These are phyloP conservation scores for Dendrocalamus sinicus DNA, from an alignment of 176 grass and related monocot genomes.

Conservation along the genomic window DNA sequence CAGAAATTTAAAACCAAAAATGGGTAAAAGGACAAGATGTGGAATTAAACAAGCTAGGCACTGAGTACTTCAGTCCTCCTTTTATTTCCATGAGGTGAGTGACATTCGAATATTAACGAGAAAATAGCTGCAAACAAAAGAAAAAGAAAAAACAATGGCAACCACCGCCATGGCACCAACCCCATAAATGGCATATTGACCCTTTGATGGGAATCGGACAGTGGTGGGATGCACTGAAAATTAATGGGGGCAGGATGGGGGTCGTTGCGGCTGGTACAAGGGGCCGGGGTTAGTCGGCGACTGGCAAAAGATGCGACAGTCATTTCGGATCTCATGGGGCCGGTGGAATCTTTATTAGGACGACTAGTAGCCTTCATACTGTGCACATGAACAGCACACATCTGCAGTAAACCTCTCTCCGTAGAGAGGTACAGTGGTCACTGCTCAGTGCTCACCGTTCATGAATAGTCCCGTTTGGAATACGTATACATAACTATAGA, in stretches of 20 bases:
- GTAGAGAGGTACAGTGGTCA: background rate
- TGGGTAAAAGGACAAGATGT: background rate
- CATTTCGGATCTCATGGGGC: background rate
- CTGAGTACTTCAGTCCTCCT: background rate
- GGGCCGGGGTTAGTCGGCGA: background rate
- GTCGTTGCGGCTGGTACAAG: background rate
- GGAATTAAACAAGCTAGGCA: background rate
- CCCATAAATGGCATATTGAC: slow-evolving; percentile 20
- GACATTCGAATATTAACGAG: background rate
- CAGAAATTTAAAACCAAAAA: background rate
- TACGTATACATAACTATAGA: too few relatives aligned
- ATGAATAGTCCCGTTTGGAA: too few relatives aligned
- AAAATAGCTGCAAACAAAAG: background rate
- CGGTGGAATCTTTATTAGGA: background rate
- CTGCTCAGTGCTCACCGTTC: too few relatives aligned
- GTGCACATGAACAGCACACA: too few relatives aligned
- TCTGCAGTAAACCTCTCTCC: background rate
- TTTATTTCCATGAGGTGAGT: background rate
- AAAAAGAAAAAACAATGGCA: background rate
- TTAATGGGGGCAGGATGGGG: background rate
- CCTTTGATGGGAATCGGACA: slow-evolving; percentile 24
- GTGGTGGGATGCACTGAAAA: background rate
- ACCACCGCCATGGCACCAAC: background rate
- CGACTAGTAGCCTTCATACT: too few relatives aligned
- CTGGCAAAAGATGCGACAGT: background rate